Conservation (phyloP, 2,329 filamentous ascomycete species). For the Leptoxyphium fumago region DNA sequence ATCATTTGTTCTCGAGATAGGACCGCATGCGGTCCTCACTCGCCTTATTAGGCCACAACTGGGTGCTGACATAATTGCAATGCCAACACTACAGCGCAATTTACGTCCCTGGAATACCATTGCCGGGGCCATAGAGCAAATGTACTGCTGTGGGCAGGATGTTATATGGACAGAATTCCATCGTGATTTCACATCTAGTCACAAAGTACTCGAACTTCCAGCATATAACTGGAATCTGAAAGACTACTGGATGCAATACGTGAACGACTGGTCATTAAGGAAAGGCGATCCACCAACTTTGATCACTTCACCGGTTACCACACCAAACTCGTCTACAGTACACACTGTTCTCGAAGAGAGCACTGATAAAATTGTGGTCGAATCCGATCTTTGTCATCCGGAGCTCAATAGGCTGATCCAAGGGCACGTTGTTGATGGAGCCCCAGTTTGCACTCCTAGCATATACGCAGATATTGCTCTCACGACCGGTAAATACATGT, state of each 20-base stretch:
- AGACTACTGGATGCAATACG: constrained; percentile 24
- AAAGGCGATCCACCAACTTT: constrained; percentile 11
- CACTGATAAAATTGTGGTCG: constrained; percentile 18
- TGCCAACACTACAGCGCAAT: constrained; percentile 4
- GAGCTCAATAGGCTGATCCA: constrained; percentile 24
- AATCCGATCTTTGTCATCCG: constrained; percentile 27
- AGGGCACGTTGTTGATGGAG: constrained; percentile 31
- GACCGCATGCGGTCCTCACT: constrained; percentile 4
- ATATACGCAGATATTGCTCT: constrained; percentile 23
- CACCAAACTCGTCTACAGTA: constrained; percentile 21
- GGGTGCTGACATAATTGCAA: constrained; percentile 1
- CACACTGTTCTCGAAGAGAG: constrained; percentile 22
- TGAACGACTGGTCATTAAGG: constrained; percentile 18
- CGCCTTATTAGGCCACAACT: constrained; percentile 6
- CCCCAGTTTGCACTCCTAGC: constrained; percentile 25
- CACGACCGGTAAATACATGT: constrained; percentile 17
- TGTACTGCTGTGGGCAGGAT: constrained; percentile 40
- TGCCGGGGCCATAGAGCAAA: constrained; percentile 28
- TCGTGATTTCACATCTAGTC: constrained; percentile 30
- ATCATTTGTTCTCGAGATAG: constrained; percentile 7
- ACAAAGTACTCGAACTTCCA: constrained; percentile 39
- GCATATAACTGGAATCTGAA: constrained; percentile 21
- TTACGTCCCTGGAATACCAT: constrained; percentile 35
- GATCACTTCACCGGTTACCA: constrained; percentile 1
- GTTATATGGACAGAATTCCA: constrained; percentile 50